Evolutionary conservation across 192 early-diverging fungal genomes (phyloP), one percentile per base, ranked within the genome.

Genomic region (Coemansia sp.): DNA sequence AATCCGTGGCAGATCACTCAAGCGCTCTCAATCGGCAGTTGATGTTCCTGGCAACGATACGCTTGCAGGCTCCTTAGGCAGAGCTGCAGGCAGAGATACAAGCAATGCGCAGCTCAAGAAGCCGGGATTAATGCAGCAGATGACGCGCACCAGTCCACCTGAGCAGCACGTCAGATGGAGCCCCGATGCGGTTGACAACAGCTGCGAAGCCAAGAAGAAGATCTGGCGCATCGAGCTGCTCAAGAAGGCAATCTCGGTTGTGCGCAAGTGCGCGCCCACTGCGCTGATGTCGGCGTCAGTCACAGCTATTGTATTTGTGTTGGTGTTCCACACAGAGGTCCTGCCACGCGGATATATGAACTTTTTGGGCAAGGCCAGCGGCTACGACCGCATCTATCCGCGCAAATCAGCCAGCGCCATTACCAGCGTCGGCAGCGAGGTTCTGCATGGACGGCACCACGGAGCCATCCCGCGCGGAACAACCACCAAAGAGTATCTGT

Each of bases 271-370:
- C 52, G 69, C 74, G n/a, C 68, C 79, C 3, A 67, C 79, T 3
- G 79, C 67, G 41, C 56, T 81, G 16, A 76, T 81, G 71, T 69
- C 70, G 12, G 60, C 53, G 42, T 73, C 80, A 23, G 38, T 42
- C 42, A 43, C 56, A 1, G 65, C 53, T 6, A 84, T 89, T 44
- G 74, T 84, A 4, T 87, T 82, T 49, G 68, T 81, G 6, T 71
- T 87, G 18, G 63, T 88, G 11, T 81, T 90, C 59, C 77, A 88
- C 61, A 81, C 84, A 0, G 84, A 87, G 11, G 84, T 87, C 0
- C 60, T 90, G 53, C 85, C 89, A 0, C 80, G 65, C 44, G 84
- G 88, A 0, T 92, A 88, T 65, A 75, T 83, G 63, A 76, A 69
- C 47, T 86, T 90, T 49, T 63, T 90, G 62, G 69, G 85, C 26